phyloP scores from a whole-genome alignment of 306 rosid species.

The Casuarina equisetifolia region DNA sequence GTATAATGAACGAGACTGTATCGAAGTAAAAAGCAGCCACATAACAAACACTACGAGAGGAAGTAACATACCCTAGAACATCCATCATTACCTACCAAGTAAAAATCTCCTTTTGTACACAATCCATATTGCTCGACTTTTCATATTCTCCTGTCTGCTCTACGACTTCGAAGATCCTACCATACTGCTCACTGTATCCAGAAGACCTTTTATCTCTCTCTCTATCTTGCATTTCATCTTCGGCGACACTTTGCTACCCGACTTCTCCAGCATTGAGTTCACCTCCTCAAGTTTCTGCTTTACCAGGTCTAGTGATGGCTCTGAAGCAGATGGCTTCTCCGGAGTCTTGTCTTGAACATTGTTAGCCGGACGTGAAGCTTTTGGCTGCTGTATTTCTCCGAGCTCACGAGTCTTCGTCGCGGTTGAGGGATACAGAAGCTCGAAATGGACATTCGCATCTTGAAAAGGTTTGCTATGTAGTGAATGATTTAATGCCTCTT shows the following conservation, averaged over 20 bases:
- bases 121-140: slow-evolving; percentile 10
- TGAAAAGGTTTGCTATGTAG: slow-evolving; percentile 53
- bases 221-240: slow-evolving; percentile 45
- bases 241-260: slow-evolving; percentile 34
- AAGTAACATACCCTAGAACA: slow-evolving; percentile 28
- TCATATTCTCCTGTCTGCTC: slow-evolving; percentile 19
- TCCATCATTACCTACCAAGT: slow-evolving; percentile 22
- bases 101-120: not conserved
- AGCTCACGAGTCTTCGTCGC: slow-evolving; percentile 45
- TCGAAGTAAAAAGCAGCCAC: not conserved
- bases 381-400: slow-evolving; percentile 33
- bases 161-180: slow-evolving; percentile 40
- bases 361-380: slow-evolving; percentile 19
- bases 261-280: slow-evolving; percentile 48
- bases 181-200: slow-evolving; percentile 64
- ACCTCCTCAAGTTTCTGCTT: slow-evolving; percentile 54
- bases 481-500: slow-evolving; percentile 53
- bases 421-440: slow-evolving; percentile 33
- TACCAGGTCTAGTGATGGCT: slow-evolving; percentile 38
- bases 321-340: slow-evolving; percentile 26
- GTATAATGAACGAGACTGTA: not conserved
- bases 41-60: slow-evolving; percentile 21
- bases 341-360: slow-evolving; percentile 30
- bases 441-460: slow-evolving; percentile 41
- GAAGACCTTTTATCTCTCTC: slow-evolving; percentile 51